phyloP scores from a whole-genome alignment of 495 filamentous ascomycete species.

The Trichodelitschia bisporula region DNA sequence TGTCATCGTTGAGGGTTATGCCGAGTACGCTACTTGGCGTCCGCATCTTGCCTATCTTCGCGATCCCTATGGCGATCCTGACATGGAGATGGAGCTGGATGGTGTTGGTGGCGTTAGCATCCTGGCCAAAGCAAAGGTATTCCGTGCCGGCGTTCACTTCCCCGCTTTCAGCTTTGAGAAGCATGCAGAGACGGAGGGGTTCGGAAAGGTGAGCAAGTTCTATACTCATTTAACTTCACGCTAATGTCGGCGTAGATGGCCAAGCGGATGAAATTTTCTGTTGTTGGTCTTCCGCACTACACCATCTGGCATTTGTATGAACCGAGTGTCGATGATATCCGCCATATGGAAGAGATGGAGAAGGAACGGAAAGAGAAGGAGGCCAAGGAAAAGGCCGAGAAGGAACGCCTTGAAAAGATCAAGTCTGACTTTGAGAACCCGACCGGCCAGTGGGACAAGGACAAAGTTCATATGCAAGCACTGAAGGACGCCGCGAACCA shows the following conservation, averaged over 20 bases:
- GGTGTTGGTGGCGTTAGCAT: slow-evolving; percentile 96
- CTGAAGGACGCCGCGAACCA: too few species aligned
- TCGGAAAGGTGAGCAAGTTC: slow-evolving; percentile 56
- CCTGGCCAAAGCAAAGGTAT: slow-evolving; percentile 84
- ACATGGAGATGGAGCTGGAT: slow-evolving; percentile 99
- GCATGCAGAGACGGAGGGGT: slow-evolving; percentile 95
- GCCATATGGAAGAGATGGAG: slow-evolving; percentile 95
- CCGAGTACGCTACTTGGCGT: slow-evolving; percentile 96
- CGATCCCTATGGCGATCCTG: slow-evolving; percentile 90
- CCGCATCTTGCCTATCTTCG: slow-evolving; percentile 93
- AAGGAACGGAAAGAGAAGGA: slow-evolving; percentile 45
- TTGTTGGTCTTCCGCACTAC: slow-evolving; percentile 94
- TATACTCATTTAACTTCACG: neutral
- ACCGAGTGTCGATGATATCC: slow-evolving; percentile 86
- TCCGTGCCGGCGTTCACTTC: slow-evolving; percentile 87
- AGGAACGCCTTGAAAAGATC: slow-evolving; percentile 38
- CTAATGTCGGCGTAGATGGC: slow-evolving; percentile 49
- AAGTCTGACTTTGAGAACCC: slow-evolving; percentile 37
- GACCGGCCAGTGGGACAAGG: slow-evolving; percentile 42
- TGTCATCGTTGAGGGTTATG: slow-evolving; percentile 97
- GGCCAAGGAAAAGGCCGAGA: slow-evolving; percentile 42
- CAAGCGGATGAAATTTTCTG: slow-evolving; percentile 80
- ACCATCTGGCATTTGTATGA: slow-evolving; percentile 99
- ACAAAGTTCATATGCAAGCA: slow-evolving; percentile 58
- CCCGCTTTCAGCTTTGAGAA: slow-evolving; percentile 97